Conservation (phyloP, 2,329 filamentous ascomycete species). For the Endothia cerciana region DNA sequence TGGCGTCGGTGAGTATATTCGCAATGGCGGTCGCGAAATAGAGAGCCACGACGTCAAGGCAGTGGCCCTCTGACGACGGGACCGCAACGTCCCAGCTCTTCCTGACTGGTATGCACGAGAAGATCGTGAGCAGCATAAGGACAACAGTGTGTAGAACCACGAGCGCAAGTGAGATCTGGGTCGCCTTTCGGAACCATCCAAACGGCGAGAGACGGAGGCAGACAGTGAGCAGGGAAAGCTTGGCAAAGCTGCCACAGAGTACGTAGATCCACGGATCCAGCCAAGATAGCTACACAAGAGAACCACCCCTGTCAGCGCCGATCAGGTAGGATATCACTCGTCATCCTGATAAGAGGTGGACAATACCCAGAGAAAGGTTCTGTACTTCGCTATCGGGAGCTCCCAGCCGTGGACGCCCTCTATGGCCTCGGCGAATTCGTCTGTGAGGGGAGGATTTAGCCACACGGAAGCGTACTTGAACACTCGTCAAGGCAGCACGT, state of each 20-base stretch:
- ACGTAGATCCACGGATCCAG: background rate
- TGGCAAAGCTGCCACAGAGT: background rate
- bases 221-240: background rate
- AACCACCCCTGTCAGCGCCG: background rate
- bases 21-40: background rate
- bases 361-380: background rate
- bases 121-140: background rate
- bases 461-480: background rate
- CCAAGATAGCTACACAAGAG: background rate
- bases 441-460: background rate
- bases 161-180: background rate
- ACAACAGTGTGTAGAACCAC: background rate
- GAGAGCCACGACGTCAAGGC: background rate
- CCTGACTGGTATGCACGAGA: background rate
- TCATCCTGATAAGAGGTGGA: background rate
- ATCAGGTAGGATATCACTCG: background rate
- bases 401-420: conserved; percentile 1
- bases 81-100: background rate
- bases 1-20: background rate
- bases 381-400: background rate
- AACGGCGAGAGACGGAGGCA: background rate
- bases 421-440: background rate
- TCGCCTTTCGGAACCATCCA: background rate
- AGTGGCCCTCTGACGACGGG: background rate
- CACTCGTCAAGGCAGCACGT: background rate